Percentiles rank a stretch among this genome's conserved stretches.
These are phyloP conservation scores for Avena atlantica DNA, from an alignment of 176 grass and related monocot genomes.

Conservation along the genomic window DNA sequence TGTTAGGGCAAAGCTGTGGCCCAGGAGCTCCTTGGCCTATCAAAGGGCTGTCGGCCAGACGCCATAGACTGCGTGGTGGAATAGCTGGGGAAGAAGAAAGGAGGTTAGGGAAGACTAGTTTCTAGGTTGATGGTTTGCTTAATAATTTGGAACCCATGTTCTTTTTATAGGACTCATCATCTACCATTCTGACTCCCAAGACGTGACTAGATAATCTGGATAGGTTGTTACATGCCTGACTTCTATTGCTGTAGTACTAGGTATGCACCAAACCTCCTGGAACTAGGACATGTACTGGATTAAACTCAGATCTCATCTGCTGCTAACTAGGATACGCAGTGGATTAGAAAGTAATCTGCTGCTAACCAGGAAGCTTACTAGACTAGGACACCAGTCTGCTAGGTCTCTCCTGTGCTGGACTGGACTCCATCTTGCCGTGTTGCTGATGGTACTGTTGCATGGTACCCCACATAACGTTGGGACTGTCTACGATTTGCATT, in stretches of 20 bases:
- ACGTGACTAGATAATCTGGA: neutral
- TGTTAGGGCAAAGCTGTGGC: neutral
- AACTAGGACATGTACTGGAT: slow-evolving; percentile 6
- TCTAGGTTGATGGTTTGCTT: neutral
- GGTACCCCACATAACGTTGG: slow-evolving; percentile 4
- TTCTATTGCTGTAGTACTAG: slow-evolving; percentile 3
- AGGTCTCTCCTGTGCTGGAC: neutral
- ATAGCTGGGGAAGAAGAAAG: slow-evolving; percentile 1
- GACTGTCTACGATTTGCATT: neutral
- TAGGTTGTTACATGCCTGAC: neutral
- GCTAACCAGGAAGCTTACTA: neutral
- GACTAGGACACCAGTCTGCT: neutral
- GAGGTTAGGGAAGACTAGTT: neutral
- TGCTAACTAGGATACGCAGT: neutral
- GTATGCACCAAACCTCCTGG: neutral
- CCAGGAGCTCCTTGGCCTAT: neutral
- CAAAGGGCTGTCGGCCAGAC: neutral
- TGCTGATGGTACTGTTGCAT: neutral
- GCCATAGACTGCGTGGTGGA: neutral
- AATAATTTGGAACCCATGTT: neutral
- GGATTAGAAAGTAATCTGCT: neutral
- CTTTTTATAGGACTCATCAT: slow-evolving; percentile 1
- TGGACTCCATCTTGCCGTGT: neutral
- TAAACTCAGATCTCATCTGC: neutral
- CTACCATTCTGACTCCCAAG: neutral